Conservation (phyloP, 2,329 filamentous ascomycete species). For the Cercospora canescens region DNA sequence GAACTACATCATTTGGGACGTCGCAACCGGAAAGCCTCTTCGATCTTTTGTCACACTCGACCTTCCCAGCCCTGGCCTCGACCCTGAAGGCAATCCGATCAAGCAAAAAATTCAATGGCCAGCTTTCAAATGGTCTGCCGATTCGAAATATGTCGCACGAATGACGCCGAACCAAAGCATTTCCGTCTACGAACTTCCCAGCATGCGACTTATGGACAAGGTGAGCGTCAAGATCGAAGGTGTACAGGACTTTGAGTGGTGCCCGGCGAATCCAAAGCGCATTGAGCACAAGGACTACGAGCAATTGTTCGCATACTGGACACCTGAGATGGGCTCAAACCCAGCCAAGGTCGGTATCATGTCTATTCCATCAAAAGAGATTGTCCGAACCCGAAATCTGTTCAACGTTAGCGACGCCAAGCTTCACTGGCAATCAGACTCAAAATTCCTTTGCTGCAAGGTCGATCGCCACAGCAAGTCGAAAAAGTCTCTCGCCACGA, state of each 20-base stretch:
- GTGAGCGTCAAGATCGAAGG: conserved; percentile 94
- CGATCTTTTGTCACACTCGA: conserved; percentile 94
- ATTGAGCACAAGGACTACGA: conserved; percentile 90
- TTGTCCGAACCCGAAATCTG: conserved; percentile 90
- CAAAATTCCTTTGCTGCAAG: conserved; percentile 93
- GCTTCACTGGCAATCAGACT: conserved; percentile 97
- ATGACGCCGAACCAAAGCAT: conserved; percentile 87
- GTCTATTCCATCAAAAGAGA: conserved; percentile 91
- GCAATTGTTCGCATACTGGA: conserved; percentile 98
- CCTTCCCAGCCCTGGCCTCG: conserved; percentile 61
- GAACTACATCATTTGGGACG: conserved; percentile 99
- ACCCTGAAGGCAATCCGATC: conserved; percentile 62
- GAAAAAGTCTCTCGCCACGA: conserved; percentile 96
- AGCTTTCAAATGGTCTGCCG: conserved; percentile 98
- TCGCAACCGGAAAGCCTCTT: conserved; percentile 83
- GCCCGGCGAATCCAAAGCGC: conserved; percentile 76
- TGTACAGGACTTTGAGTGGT: conserved; percentile 98
- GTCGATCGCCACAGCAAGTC: conserved; percentile 98
- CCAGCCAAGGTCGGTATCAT: conserved; percentile 96
- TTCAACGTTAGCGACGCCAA: conserved; percentile 98
- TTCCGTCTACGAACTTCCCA: conserved; percentile 84
- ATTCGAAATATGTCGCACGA: conserved; percentile 94
- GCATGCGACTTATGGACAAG: conserved; percentile 89
- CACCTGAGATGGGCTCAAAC: conserved; percentile 95
- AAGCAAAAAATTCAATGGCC: conserved; percentile 98